These are phyloP conservation scores for Wickerhamomyces alni DNA, from an alignment of 805 yeast genomes.

Conservation along the genomic window DNA sequence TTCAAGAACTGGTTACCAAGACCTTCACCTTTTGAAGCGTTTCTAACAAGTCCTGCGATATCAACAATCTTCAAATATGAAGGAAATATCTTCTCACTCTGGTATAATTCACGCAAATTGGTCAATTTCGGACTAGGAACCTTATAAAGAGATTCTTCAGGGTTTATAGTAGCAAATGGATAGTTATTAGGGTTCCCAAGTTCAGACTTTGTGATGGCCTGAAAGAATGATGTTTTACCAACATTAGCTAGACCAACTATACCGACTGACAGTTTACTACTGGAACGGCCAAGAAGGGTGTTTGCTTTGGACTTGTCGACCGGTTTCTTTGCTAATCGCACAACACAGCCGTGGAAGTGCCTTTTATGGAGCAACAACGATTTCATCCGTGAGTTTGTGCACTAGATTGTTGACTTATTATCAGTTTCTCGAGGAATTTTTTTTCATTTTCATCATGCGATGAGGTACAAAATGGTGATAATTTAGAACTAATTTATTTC, in stretches of 20 bases:
- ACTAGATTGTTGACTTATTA: no score
- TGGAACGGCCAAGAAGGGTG: constrained; percentile 21
- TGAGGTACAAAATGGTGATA: neutral
- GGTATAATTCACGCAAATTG: constrained; percentile 47
- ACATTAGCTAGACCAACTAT: constrained; percentile 80
- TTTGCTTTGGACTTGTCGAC: constrained; percentile 3
- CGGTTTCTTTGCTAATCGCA: constrained; percentile 14
- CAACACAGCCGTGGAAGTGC: constrained; percentile 5
- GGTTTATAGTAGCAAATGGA: constrained; percentile 76
- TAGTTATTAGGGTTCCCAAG: constrained; percentile 73
- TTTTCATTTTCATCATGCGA: neutral
- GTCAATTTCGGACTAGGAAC: constrained; percentile 64
- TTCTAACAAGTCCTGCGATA: constrained; percentile 78
- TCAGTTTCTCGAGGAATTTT: neutral
- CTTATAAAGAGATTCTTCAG: constrained; percentile 69
- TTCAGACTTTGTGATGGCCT: constrained; percentile 68
- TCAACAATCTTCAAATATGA: constrained; percentile 68
- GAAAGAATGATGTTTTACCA: constrained; percentile 77
- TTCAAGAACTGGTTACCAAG: constrained; percentile 76
- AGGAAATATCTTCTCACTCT: constrained; percentile 58
- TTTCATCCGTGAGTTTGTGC: no score
- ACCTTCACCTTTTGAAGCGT: constrained; percentile 82
- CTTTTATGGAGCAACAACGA: constrained; percentile 2
- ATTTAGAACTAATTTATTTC: no score
- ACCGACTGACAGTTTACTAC: constrained; percentile 36